A percentile compares a stretch with the other conserved stretches of the same genome.
phyloP scores from a whole-genome alignment of 305 asterid species.

The Fraxinus latifolia region DNA sequence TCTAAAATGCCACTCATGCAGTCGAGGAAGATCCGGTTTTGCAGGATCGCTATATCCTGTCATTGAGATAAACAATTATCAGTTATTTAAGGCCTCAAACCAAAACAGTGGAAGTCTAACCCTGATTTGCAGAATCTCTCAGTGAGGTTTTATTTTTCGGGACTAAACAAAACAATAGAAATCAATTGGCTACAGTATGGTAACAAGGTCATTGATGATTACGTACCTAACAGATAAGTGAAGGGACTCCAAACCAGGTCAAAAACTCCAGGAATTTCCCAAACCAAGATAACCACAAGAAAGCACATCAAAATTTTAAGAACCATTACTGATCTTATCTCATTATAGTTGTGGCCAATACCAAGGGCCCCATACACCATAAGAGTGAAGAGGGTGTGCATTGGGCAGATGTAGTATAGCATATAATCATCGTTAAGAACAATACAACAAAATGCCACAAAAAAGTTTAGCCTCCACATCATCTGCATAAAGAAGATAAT shows the following conservation, averaged over 20 bases:
- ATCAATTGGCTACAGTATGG: not conserved
- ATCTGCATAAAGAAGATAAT: constrained; percentile 60
- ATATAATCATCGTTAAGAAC: constrained; percentile 83
- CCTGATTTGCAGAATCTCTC: not conserved
- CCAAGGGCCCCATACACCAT: constrained; percentile 99
- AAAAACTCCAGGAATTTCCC: constrained; percentile 98
- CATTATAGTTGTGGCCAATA: constrained; percentile 82
- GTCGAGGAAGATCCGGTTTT: constrained; percentile 83
- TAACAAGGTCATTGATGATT: constrained; percentile 4
- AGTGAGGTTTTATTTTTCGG: not conserved
- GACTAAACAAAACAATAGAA: not conserved
- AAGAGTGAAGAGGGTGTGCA: constrained; percentile 96
- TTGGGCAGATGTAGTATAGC: constrained; percentile 95
- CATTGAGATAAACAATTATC: constrained; percentile 29
- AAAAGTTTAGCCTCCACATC: constrained; percentile 99
- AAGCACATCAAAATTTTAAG: constrained; percentile 69
- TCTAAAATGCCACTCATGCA: constrained; percentile 96
- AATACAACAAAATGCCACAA: constrained; percentile 82
- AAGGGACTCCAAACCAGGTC: constrained; percentile 77
- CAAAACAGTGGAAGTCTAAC: not conserved
- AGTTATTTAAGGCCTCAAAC: constrained; percentile 20
- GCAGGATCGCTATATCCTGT: constrained; percentile 92
- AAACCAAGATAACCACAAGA: constrained; percentile 77
- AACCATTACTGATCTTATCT: constrained; percentile 74
- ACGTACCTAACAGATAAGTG: constrained; percentile 64